Percentiles rank a stretch among this genome's conserved stretches.
Evolutionary conservation across 2,329 filamentous ascomycete genomes (phyloP).

Genomic region (Zasmidium angulare): DNA sequence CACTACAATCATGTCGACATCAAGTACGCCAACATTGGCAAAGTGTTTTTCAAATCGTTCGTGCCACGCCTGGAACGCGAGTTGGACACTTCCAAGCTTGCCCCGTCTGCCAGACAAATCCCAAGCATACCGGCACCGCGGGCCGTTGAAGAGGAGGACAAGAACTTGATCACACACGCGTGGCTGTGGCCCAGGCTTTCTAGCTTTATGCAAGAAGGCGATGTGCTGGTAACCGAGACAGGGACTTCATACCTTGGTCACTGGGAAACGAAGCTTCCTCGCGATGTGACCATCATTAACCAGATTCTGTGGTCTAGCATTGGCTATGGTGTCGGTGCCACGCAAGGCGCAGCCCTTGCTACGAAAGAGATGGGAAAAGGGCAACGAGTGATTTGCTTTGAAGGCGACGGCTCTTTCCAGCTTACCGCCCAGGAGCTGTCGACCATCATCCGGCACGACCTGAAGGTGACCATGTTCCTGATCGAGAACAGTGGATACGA

Average conservation of each 20-base stretch:
- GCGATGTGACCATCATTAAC: slow-evolving; percentile 73
- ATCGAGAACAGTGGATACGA: slow-evolving; percentile 51
- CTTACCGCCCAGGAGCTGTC: slow-evolving; percentile 66
- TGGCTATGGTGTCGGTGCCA: slow-evolving; percentile 63
- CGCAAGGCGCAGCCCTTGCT: slow-evolving; percentile 71
- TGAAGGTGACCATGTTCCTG: slow-evolving; percentile 42
- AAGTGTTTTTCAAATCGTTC: slow-evolving; percentile 17
- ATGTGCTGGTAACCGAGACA: slow-evolving; percentile 83
- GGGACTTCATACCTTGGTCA: slow-evolving; percentile 87
- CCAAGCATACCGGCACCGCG: neutral
- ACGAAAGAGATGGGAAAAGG: slow-evolving; percentile 52
- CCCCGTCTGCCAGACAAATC: neutral
- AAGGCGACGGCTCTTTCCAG: slow-evolving; percentile 63
- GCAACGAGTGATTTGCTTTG: slow-evolving; percentile 15
- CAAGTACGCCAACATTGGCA: slow-evolving; percentile 37
- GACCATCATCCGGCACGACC: slow-evolving; percentile 55
- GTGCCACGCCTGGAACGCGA: slow-evolving; percentile 6
- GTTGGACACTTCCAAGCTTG: slow-evolving; percentile 6
- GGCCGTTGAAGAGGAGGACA: neutral
- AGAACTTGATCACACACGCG: slow-evolving; percentile 61
- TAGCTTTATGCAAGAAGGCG: slow-evolving; percentile 68
- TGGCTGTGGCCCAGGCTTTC: slow-evolving; percentile 76
- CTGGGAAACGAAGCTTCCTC: slow-evolving; percentile 78
- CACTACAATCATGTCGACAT: slow-evolving; percentile 73
- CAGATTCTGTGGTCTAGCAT: slow-evolving; percentile 74